Evolutionary conservation across 306 rosid species (phyloP).

Genomic region (Pachyrhizus erosus): DNA sequence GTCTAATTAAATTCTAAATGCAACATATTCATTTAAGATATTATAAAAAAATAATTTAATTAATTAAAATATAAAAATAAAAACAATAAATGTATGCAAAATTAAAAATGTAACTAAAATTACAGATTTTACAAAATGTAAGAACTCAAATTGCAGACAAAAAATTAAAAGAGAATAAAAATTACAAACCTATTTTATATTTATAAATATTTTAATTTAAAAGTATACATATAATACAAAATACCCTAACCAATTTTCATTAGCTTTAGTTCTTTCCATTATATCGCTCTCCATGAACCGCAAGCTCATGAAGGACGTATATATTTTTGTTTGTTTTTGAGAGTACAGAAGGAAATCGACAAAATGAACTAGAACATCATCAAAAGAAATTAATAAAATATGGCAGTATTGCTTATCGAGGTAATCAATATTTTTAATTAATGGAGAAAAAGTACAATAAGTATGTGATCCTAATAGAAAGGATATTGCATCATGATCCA

Average conservation of each 20-base stretch:
- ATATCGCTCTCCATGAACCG: not conserved
- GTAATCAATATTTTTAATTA: not conserved
- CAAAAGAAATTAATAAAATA: constrained; percentile 5
- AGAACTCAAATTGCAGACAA: too few species aligned
- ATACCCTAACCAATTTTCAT: not conserved
- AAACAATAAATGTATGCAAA: too few species aligned
- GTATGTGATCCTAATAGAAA: constrained; percentile 34
- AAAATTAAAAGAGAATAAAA: too few species aligned
- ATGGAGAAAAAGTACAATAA: constrained; percentile 24
- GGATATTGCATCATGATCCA: constrained; percentile 13
- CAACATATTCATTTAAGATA: too few species aligned
- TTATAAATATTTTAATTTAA: not conserved
- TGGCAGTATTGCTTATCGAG: constrained; percentile 10
- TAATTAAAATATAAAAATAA: too few species aligned
- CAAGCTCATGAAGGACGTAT: not conserved
- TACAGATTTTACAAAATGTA: too few species aligned
- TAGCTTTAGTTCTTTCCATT: not conserved
- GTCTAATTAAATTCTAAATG: too few species aligned
- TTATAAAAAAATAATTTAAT: too few species aligned
- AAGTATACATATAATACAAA: not conserved
- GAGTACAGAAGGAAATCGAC: not conserved
- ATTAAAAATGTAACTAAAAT: too few species aligned
- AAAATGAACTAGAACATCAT: not conserved
- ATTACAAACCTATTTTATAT: too few species aligned
- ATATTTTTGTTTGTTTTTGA: not conserved